Conservation (phyloP, 2,329 filamentous ascomycete genomes). For the Chrysoporthe cubensis region DNA sequence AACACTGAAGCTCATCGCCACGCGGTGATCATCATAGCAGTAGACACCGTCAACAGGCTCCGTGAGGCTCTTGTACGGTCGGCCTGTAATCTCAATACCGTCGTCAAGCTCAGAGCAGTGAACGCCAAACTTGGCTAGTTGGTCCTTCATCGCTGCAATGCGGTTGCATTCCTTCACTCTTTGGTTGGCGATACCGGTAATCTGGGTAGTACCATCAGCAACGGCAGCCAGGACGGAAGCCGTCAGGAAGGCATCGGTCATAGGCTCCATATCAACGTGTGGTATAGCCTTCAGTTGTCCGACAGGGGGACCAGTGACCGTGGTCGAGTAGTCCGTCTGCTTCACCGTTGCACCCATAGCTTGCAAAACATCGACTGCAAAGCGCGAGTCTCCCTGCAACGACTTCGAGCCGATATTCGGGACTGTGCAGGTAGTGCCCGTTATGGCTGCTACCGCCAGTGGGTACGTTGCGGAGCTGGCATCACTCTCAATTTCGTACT, state of each 20-base stretch:
- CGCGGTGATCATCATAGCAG: conserved; percentile 97
- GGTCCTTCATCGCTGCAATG: conserved; percentile 92
- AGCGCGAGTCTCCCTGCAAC: conserved; percentile 91
- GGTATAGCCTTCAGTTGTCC: conserved; percentile 75
- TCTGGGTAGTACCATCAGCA: conserved; percentile 79
- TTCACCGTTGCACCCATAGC: conserved; percentile 94
- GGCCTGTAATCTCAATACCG: conserved; percentile 77
- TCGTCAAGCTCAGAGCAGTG: conserved; percentile 86
- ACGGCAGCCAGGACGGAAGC: conserved; percentile 92
- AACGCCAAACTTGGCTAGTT: conserved; percentile 92
- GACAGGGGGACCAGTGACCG: conserved; percentile 82
- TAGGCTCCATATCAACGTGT: conserved; percentile 96
- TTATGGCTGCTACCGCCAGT: conserved; percentile 90
- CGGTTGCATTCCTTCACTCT: conserved; percentile 98
- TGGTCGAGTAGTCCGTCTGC: conserved; percentile 84
- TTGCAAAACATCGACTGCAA: conserved; percentile 84
- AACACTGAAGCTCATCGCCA: conserved; percentile 98
- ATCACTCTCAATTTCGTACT: conserved; percentile 94
- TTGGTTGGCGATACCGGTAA: conserved; percentile 95
- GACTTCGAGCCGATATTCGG: conserved; percentile 94
- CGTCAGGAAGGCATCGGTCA: conserved; percentile 98
- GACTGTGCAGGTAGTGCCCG: conserved; percentile 91
- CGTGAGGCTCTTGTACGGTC: conserved; percentile 49
- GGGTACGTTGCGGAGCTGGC: conserved; percentile 98
- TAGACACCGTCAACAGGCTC: conserved; percentile 71